A percentile compares a stretch with the other conserved stretches of the same genome.
phyloP scores from a whole-genome alignment of 2,329 filamentous ascomycete genomes.

The Apiospora hydei region DNA sequence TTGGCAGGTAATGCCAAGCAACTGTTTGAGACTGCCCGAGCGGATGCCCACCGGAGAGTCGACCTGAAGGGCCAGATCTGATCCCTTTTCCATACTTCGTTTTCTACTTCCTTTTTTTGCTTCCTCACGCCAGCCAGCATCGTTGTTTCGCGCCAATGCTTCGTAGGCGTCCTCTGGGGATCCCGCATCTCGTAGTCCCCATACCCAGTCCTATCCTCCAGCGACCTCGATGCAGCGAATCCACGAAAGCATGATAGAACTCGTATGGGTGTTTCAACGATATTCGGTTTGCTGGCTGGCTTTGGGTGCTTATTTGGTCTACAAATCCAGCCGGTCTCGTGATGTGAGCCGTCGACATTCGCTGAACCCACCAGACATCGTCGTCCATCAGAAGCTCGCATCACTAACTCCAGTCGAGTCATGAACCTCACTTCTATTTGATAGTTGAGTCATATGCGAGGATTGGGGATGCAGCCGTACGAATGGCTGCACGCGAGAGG shows the following conservation, averaged over 20 bases:
- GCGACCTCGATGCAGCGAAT: slow-evolving; percentile 5
- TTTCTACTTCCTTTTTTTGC: slow-evolving; percentile 13
- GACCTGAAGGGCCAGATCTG: slow-evolving; percentile 98
- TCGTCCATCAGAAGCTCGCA: slow-evolving; percentile 9
- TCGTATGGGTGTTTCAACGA: neutral
- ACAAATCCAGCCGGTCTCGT: neutral
- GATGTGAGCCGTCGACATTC: slow-evolving; percentile 9
- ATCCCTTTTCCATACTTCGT: slow-evolving; percentile 39
- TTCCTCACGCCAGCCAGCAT: slow-evolving; percentile 19
- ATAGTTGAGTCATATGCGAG: neutral
- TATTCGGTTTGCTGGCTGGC: neutral
- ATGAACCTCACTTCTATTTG: neutral
- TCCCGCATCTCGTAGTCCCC: slow-evolving; percentile 11
- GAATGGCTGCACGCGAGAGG: neutral
- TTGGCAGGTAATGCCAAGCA: slow-evolving; percentile 74
- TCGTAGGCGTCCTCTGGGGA: slow-evolving; percentile 10
- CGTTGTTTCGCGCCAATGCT: slow-evolving; percentile 11
- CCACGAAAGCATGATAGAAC: neutral
- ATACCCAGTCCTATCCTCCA: neutral
- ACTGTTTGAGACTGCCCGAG: slow-evolving; percentile 77
- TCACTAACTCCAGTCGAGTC: neutral
- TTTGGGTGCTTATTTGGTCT: slow-evolving; percentile 5
- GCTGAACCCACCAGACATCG: neutral
- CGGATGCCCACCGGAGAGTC: slow-evolving; percentile 81
- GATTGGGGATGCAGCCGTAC: neutral